phyloP scores from a whole-genome alignment of 352 stramenopile genomes.

The Phytopythium oedochilum region DNA sequence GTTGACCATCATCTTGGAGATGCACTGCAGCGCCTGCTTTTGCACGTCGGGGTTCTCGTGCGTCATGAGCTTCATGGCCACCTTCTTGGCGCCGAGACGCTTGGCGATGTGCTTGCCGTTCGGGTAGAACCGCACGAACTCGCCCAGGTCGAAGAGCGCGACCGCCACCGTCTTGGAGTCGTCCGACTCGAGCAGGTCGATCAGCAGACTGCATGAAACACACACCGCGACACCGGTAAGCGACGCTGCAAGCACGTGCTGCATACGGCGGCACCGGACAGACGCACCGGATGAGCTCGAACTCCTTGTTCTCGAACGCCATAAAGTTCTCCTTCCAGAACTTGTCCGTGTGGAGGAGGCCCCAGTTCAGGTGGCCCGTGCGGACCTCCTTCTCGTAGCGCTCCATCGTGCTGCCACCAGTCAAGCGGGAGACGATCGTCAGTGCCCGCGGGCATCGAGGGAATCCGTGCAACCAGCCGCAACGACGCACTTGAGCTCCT shows the following conservation, averaged over 20 bases:
- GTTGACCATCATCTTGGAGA: conserved; percentile 99
- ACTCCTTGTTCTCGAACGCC: conserved; percentile 96
- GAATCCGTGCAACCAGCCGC: not conserved
- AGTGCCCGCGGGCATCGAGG: not conserved
- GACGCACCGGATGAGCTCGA: conserved; percentile 87
- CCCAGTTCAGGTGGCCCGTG: conserved; percentile 94
- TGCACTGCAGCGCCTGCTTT: conserved; percentile 96
- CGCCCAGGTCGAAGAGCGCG: conserved; percentile 96
- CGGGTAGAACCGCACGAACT: conserved; percentile 97
- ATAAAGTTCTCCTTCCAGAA: conserved; percentile 99
- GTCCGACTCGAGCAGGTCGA: conserved; percentile 90
- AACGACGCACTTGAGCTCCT: conserved; percentile 76
- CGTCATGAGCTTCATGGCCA: conserved; percentile 97
- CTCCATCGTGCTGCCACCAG: conserved; percentile 88
- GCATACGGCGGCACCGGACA: too few species aligned
- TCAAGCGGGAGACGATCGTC: not conserved
- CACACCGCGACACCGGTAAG: not conserved
- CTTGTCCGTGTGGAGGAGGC: conserved; percentile 95
- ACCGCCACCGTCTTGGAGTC: conserved; percentile 94
- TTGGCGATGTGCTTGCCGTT: conserved; percentile 96
- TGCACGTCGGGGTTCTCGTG: conserved; percentile 96
- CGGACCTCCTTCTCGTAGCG: conserved; percentile 95
- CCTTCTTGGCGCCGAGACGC: conserved; percentile 94
- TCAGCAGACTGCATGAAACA: conserved; percentile 74
- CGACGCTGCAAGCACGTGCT: not conserved